A percentile compares a stretch with the other conserved stretches of the same genome.
Conservation (phyloP, 768 basidiomycete species). For the Auricularia sp. region DNA sequence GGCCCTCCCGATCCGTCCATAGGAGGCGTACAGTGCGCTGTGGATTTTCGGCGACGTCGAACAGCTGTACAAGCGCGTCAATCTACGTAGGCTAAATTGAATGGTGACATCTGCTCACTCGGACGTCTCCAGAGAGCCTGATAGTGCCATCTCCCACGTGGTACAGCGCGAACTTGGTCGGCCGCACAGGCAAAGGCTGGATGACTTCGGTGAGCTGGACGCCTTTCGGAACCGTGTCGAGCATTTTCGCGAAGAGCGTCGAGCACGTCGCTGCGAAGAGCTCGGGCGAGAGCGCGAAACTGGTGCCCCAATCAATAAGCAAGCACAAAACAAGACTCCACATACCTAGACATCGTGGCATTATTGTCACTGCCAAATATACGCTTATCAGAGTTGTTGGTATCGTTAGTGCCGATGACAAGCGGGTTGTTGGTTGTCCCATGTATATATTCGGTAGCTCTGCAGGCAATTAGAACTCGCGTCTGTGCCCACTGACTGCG, state of each 20-base stretch:
- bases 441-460: constrained; percentile 32
- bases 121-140: background rate
- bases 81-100: background rate
- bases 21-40: constrained; percentile 15
- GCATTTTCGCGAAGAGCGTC: constrained; percentile 34
- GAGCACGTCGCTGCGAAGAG: constrained; percentile 32
- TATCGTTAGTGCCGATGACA: constrained; percentile 25
- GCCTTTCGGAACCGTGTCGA: constrained; percentile 37
- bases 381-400: constrained; percentile 30
- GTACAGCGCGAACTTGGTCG: background rate
- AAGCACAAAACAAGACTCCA: background rate
- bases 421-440: constrained; percentile 32
- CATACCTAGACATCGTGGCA: constrained; percentile 30
- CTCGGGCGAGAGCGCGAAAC: constrained; percentile 20
- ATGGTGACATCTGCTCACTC: background rate
- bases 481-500: constrained; percentile 32
- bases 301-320: constrained; percentile 6
- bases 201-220: constrained; percentile 37
- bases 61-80: too few relatives aligned
- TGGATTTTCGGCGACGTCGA: constrained; percentile 4
- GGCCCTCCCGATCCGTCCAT: too few relatives aligned
- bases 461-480: constrained; percentile 14
- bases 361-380: constrained; percentile 33
- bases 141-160: background rate
- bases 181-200: background rate